Evolutionary conservation across 306 rosid species (phyloP).

Genomic region (Oxytropis ochrocephala): DNA sequence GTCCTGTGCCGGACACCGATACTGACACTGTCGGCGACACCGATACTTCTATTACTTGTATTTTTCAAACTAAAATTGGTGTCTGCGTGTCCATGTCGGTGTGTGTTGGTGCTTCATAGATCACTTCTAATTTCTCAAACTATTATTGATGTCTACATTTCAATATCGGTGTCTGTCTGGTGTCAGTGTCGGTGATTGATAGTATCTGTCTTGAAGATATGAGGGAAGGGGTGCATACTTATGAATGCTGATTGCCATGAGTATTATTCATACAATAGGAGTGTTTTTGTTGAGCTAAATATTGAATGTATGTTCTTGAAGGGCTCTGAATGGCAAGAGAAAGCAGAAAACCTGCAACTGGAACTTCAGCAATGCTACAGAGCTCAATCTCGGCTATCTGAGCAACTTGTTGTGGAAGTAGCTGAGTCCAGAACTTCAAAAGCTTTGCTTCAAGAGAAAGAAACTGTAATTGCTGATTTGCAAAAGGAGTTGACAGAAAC

Average conservation of each 20-base stretch:
- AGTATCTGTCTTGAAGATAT: not conserved
- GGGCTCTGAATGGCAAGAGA: conserved; percentile 99
- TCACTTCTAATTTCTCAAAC: no score
- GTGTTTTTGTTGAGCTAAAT: conserved; percentile 1
- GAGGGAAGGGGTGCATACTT: not conserved
- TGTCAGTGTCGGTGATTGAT: no score
- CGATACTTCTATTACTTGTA: no score
- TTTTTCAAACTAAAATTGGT: no score
- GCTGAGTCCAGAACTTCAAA: conserved; percentile 77
- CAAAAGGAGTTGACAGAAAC: conserved; percentile 56
- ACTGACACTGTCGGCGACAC: no score
- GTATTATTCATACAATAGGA: not conserved
- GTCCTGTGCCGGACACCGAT: no score
- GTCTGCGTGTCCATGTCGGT: no score
- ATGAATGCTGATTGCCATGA: not conserved
- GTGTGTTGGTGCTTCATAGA: no score
- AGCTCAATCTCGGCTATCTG: conserved; percentile 87
- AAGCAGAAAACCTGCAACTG: conserved; percentile 65
- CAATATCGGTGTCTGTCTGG: no score
- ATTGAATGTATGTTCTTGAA: conserved; percentile 19
- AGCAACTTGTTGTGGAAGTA: conserved; percentile 95
- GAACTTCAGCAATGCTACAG: conserved; percentile 97
- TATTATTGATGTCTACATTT: no score
- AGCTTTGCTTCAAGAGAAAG: conserved; percentile 63
- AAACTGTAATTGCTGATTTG: conserved; percentile 36